phyloP scores from a whole-genome alignment of 257 asterid species.

The Solanum etuberosum region DNA sequence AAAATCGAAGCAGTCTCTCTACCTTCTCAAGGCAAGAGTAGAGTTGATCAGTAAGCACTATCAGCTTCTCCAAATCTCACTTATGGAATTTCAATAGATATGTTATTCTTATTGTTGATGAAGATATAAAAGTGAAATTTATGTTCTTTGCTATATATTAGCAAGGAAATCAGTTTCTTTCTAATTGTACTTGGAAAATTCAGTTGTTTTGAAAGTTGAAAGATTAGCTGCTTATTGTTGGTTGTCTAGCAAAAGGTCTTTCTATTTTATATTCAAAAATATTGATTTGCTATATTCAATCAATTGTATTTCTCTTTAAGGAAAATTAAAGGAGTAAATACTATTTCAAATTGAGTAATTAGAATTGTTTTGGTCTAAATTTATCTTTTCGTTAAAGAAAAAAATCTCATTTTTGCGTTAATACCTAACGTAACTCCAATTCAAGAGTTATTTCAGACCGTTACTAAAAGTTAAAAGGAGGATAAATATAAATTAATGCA shows the following conservation, averaged over 20 bases:
- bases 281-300: not conserved
- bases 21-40: not conserved
- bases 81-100: not conserved
- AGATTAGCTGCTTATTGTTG: not conserved
- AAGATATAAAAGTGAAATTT: not conserved
- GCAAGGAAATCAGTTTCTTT: not conserved
- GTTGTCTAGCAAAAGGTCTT: not conserved
- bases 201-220: not conserved
- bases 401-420: accelerated
- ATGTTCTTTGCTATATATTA: not conserved
- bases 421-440: not conserved
- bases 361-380: not conserved
- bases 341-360: not conserved
- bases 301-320: not conserved
- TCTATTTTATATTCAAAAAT: not conserved
- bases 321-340: not conserved
- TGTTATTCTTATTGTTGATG: not conserved
- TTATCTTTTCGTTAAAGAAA: not conserved
- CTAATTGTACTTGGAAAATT: not conserved
- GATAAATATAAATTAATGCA: too few relatives aligned
- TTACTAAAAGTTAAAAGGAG: not conserved
- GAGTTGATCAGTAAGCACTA: not conserved
- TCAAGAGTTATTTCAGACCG: not conserved
- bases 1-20: not conserved
- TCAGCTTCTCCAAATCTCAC: accelerated